These are phyloP conservation scores for Huiozyma sinensis DNA, from an alignment of 805 yeast species.

Conservation along the genomic window DNA sequence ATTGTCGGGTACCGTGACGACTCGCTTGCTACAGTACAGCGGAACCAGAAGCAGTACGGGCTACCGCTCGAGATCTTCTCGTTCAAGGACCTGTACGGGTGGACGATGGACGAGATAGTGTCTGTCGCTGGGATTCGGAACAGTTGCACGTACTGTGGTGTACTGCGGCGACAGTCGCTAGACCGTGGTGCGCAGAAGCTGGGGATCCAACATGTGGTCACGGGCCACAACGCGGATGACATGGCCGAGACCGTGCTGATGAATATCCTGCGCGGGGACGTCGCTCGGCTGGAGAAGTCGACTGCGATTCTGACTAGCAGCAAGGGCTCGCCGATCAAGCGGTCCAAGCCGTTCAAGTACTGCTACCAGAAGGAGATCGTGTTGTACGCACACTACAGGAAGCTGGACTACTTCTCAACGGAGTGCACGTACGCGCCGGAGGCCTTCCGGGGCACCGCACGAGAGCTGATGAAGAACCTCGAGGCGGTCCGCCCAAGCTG, in stretches of 20 bases:
- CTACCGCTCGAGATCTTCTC: slow-evolving; percentile 74
- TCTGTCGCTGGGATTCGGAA: slow-evolving; percentile 87
- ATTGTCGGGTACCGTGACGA: slow-evolving; percentile 96
- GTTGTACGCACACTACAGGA: slow-evolving; percentile 90
- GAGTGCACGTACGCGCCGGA: slow-evolving; percentile 98
- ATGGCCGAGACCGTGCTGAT: slow-evolving; percentile 97
- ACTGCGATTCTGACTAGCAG: slow-evolving; percentile 77
- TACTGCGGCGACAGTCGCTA: slow-evolving; percentile 87
- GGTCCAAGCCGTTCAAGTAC: slow-evolving; percentile 93
- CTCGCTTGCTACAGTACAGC: slow-evolving; percentile 89
- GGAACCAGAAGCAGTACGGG: slow-evolving; percentile 79
- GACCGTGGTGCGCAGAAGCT: slow-evolving; percentile 90
- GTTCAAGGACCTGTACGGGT: slow-evolving; percentile 79
- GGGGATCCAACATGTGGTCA: slow-evolving; percentile 81
- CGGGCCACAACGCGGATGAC: slow-evolving; percentile 99
- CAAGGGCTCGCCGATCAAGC: slow-evolving; percentile 76
- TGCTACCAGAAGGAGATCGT: slow-evolving; percentile 96
- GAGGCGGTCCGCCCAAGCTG: slow-evolving; percentile 88
- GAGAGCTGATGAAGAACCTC: slow-evolving; percentile 80
- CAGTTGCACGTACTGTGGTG: slow-evolving; percentile 97
- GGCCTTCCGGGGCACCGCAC: slow-evolving; percentile 95
- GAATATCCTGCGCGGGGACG: slow-evolving; percentile 94
- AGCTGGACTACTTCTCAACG: slow-evolving; percentile 89
- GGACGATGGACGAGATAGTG: slow-evolving; percentile 99
- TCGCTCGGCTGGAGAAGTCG: slow-evolving; percentile 81